These are phyloP conservation scores for Phaeophleospora eucalypticola DNA, from an alignment of 2,329 filamentous ascomycete species.

Conservation along the genomic window DNA sequence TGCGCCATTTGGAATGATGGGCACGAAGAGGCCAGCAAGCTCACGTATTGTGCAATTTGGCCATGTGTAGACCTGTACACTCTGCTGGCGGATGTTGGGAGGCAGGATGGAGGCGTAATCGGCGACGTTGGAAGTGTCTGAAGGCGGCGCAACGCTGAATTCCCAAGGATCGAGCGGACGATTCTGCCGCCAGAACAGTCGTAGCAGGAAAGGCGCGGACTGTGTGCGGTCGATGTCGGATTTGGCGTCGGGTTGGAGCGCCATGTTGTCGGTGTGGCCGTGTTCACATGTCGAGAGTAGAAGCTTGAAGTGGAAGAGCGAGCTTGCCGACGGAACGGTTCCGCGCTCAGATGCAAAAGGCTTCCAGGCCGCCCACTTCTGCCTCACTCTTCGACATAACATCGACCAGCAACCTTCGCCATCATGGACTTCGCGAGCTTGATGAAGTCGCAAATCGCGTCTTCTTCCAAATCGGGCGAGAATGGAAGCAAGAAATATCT, in stretches of 20 bases:
- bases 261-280: slow-evolving; percentile 24
- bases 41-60: slow-evolving; percentile 74
- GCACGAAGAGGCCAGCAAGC: slow-evolving; percentile 71
- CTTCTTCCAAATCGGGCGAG: slow-evolving; percentile 58
- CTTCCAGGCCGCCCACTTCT: no score
- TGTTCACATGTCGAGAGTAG: neutral
- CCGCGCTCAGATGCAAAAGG: no score
- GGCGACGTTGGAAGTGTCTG: slow-evolving; percentile 26
- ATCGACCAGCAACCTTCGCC: neutral
- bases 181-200: slow-evolving; percentile 74
- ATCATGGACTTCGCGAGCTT: slow-evolving; percentile 91
- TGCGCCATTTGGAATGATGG: slow-evolving; percentile 58
- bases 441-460: slow-evolving; percentile 84
- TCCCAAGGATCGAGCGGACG: slow-evolving; percentile 73
- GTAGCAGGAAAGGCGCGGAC: slow-evolving; percentile 77
- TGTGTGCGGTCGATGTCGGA: slow-evolving; percentile 61
- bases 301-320: slow-evolving; percentile 2
- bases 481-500: slow-evolving; percentile 66
- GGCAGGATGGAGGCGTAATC: slow-evolving; percentile 53
- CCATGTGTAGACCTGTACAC: slow-evolving; percentile 81
- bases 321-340: slow-evolving; percentile 8
- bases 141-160: slow-evolving; percentile 53
- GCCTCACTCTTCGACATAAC: neutral
- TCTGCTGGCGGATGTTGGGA: slow-evolving; percentile 40
- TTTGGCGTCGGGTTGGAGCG: slow-evolving; percentile 33